Percentiles rank a stretch among this genome's conserved stretches.
phyloP scores from a whole-genome alignment of 352 stramenopile species.

The Pythium apleroticum region DNA sequence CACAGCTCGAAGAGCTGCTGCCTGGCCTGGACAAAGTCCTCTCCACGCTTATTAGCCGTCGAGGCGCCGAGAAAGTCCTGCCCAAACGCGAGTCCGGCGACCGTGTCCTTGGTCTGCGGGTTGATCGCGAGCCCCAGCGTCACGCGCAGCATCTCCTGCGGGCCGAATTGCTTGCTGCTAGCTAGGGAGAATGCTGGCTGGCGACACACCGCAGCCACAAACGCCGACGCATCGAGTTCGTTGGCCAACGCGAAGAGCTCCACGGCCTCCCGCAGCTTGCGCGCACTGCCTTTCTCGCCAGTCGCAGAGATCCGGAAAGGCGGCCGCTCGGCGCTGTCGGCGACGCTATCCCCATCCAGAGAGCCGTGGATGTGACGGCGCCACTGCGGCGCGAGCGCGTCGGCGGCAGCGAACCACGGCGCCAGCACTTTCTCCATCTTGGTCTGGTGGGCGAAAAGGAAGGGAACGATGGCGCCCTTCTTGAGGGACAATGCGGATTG shows the following conservation, averaged over 20 bases:
- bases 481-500: too few species aligned
- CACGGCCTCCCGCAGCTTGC: neutral
- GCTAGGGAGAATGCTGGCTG: neutral
- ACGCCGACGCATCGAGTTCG: neutral
- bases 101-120: neutral
- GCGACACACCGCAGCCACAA: neutral
- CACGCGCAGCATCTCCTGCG: neutral
- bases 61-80: neutral
- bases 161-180: neutral
- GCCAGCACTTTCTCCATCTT: neutral
- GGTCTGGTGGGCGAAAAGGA: too few species aligned
- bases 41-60: neutral
- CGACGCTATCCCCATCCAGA: too few species aligned
- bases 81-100: slow-evolving; percentile 1
- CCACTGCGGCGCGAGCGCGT: neutral
- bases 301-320: neutral
- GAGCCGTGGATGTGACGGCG: neutral
- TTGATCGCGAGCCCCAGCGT: neutral
- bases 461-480: too few species aligned
- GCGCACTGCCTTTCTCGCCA: neutral
- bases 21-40: slow-evolving; percentile 1
- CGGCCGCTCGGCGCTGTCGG: neutral
- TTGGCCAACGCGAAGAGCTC: slow-evolving; percentile 7
- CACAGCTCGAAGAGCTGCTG: neutral
- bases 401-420: slow-evolving; percentile 1